A percentile compares a stretch with the other conserved stretches of the same genome.
Conservation (phyloP, 2,329 filamentous ascomycete species). For the Tolypocladium paradoxum region DNA sequence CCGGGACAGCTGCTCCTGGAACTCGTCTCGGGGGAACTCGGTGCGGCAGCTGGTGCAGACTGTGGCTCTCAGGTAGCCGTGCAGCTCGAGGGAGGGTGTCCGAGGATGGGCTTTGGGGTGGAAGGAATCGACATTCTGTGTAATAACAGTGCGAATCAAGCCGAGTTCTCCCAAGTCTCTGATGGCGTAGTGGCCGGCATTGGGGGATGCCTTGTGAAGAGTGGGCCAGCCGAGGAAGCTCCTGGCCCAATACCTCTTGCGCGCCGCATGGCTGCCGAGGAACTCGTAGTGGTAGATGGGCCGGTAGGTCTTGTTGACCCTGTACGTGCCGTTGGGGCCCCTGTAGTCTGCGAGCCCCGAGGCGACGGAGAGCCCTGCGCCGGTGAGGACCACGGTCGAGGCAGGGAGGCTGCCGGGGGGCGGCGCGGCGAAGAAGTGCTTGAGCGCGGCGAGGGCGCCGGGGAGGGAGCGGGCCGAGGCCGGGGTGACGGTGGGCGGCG, state of each 20-base stretch:
- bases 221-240: constrained; percentile 90
- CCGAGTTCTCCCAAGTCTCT: constrained; percentile 61
- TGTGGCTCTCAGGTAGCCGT: constrained; percentile 76
- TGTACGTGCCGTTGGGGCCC: constrained; percentile 82
- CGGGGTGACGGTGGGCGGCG: constrained; percentile 66
- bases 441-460: constrained; percentile 68
- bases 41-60: constrained; percentile 70
- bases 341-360: constrained; percentile 91
- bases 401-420: constrained; percentile 36
- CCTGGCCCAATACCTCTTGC: constrained; percentile 91
- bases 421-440: constrained; percentile 60
- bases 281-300: constrained; percentile 95
- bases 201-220: constrained; percentile 67
- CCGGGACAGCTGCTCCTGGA: constrained; percentile 63
- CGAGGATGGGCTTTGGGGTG: constrained; percentile 67
- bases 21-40: constrained; percentile 58
- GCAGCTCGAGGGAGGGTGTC: constrained; percentile 71
- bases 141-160: constrained; percentile 66
- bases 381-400: constrained; percentile 49
- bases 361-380: constrained; percentile 86
- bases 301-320: constrained; percentile 78
- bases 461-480: constrained; percentile 55
- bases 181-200: constrained; percentile 69
- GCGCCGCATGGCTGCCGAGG: constrained; percentile 63
- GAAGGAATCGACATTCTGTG: constrained; percentile 96